phyloP scores from a whole-genome alignment of 2,329 filamentous ascomycete genomes.

The Scorias spongiosa region DNA sequence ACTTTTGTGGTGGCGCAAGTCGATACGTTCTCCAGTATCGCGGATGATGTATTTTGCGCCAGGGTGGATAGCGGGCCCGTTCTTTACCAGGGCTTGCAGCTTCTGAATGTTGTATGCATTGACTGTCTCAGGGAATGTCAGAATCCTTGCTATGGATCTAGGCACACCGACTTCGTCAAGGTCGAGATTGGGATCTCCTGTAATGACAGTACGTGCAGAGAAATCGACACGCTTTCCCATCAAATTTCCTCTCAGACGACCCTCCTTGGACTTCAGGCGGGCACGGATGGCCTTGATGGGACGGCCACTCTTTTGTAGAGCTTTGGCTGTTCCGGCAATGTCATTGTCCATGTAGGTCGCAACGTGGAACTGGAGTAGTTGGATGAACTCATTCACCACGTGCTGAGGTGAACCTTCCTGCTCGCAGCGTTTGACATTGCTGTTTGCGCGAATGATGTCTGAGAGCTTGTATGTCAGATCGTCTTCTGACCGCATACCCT shows the following conservation, averaged over 20 bases:
- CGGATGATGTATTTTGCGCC: slow-evolving; percentile 95
- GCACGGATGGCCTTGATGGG: slow-evolving; percentile 94
- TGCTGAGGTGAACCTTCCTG: slow-evolving; percentile 84
- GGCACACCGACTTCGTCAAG: slow-evolving; percentile 96
- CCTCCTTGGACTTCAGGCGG: slow-evolving; percentile 97
- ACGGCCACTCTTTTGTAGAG: slow-evolving; percentile 89
- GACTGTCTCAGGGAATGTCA: slow-evolving; percentile 95
- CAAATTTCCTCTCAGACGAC: slow-evolving; percentile 90
- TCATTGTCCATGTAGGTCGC: slow-evolving; percentile 99
- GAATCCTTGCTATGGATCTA: slow-evolving; percentile 73
- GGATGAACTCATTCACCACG: slow-evolving; percentile 80
- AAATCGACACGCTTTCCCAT: slow-evolving; percentile 99
- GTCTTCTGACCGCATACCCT: slow-evolving; percentile 88
- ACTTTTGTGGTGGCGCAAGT: slow-evolving; percentile 82
- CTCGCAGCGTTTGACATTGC: slow-evolving; percentile 81
- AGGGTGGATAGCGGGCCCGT: slow-evolving; percentile 87
- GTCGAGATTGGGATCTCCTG: slow-evolving; percentile 90
- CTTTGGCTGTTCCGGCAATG: slow-evolving; percentile 86
- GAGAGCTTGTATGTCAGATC: slow-evolving; percentile 98
- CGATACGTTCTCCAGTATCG: slow-evolving; percentile 83
- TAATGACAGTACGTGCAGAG: slow-evolving; percentile 98
- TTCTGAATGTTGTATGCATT: slow-evolving; percentile 96
- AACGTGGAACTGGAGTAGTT: slow-evolving; percentile 88
- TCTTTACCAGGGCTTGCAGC: slow-evolving; percentile 74
- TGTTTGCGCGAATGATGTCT: slow-evolving; percentile 95